phyloP scores from a whole-genome alignment of 164 flowering plant genomes.

The Santalum album region DNA sequence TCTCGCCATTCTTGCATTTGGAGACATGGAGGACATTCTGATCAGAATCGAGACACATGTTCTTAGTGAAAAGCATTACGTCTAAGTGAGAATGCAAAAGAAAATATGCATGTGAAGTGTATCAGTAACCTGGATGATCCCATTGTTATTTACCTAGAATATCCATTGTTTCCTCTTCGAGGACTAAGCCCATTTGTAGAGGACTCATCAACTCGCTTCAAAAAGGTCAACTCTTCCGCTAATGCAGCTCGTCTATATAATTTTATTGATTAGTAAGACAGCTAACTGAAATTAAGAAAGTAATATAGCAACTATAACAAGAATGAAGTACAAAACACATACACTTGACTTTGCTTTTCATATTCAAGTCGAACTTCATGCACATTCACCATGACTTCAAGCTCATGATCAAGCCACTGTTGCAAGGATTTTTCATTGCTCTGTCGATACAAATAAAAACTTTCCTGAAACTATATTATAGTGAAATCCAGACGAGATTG shows the following conservation, averaged over 20 bases:
- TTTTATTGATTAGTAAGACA: neutral
- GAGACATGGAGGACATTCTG: conserved; percentile 81
- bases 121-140: neutral
- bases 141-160: conserved; percentile 37
- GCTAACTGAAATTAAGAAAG: neutral
- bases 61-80: too few species aligned
- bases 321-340: conserved; percentile 19
- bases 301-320: neutral
- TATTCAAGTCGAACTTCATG: conserved; percentile 97
- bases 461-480: too few species aligned
- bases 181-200: conserved; percentile 75
- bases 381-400: conserved; percentile 96
- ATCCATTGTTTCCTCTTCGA: conserved; percentile 82
- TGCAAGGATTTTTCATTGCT: conserved; percentile 84
- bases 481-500: too few species aligned
- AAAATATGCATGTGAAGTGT: neutral
- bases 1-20: conserved; percentile 84
- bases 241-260: conserved; percentile 78
- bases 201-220: conserved; percentile 74
- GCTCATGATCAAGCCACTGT: conserved; percentile 96
- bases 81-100: too few species aligned
- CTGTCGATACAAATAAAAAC: conserved; percentile 20
- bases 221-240: conserved; percentile 78
- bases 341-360: conserved; percentile 99
- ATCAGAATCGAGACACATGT: conserved; percentile 4